phyloP scores from a whole-genome alignment of 169 alveolate genomes.

The Plasmodium coatneyi region DNA sequence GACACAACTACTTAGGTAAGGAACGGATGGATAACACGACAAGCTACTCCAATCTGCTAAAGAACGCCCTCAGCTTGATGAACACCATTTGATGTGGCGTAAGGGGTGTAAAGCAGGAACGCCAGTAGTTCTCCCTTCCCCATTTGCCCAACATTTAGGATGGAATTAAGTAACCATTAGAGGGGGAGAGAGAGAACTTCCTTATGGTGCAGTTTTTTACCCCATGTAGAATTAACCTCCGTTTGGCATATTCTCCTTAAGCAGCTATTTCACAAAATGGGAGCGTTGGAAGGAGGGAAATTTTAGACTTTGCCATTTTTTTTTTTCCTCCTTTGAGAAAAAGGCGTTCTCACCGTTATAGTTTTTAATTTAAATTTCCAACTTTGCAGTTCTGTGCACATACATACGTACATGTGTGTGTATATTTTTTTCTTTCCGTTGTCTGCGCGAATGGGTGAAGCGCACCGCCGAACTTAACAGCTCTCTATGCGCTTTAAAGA shows the following conservation, averaged over 20 bases:
- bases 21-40: not conserved
- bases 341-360: not conserved
- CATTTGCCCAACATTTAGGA: not conserved
- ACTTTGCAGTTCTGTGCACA: not conserved
- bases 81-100: not conserved
- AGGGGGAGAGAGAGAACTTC: not conserved
- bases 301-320: not conserved
- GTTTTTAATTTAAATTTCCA: no score
- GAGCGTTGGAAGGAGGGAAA: not conserved
- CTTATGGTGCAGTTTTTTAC: not conserved
- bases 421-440: not conserved
- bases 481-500: not conserved
- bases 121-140: not conserved
- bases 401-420: not conserved
- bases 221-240: not conserved
- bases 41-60: not conserved
- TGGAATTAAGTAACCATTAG: not conserved
- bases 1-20: constrained; percentile 7
- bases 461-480: not conserved
- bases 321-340: not conserved
- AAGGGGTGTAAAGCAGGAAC: not conserved
- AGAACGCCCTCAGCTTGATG: not conserved
- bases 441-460: not conserved
- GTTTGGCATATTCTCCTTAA: not conserved
- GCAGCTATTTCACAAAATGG: not conserved